Conservation (phyloP, 1,284 basidiomycete species). For the Ganoderma resinaceum region DNA sequence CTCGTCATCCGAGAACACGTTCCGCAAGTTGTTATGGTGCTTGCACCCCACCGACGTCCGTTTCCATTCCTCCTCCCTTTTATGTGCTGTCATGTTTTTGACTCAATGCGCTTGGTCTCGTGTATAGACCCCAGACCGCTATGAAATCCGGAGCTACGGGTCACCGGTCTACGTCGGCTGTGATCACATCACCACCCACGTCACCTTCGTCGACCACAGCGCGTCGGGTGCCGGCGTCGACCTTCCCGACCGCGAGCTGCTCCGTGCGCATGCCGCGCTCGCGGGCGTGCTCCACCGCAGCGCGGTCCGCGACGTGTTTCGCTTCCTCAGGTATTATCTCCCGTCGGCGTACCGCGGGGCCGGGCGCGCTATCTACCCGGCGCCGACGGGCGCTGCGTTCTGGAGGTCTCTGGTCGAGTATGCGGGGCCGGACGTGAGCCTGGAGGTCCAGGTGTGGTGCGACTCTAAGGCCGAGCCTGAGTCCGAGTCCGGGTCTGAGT, state of each 20-base stretch:
- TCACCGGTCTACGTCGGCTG: not conserved
- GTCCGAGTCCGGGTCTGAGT: no score
- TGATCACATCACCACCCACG: not conserved
- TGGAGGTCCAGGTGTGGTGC: not conserved
- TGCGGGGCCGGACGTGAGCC: not conserved
- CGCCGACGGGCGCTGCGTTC: not conserved
- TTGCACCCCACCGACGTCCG: not conserved
- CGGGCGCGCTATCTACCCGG: not conserved
- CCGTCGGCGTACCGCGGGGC: not conserved
- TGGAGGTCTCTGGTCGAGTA: not conserved
- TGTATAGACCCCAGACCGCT: not conserved
- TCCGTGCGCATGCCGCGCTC: not conserved
- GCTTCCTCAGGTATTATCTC: not conserved
- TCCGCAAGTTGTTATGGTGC: not conserved
- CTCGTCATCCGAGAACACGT: not conserved
- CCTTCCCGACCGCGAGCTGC: not conserved
- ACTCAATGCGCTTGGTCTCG: not conserved
- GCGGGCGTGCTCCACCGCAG: not conserved
- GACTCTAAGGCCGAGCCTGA: no score
- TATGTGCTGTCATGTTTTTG: not conserved
- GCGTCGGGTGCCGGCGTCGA: not conserved
- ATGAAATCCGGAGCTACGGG: not conserved
- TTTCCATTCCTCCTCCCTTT: not conserved
- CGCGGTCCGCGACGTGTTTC: not conserved
- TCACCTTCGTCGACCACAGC: conserved; percentile 3